Evolutionary conservation across 257 asterid species (phyloP), one percentile per base, ranked within the genome.

Genomic region (Solanum ossicruentum): DNA sequence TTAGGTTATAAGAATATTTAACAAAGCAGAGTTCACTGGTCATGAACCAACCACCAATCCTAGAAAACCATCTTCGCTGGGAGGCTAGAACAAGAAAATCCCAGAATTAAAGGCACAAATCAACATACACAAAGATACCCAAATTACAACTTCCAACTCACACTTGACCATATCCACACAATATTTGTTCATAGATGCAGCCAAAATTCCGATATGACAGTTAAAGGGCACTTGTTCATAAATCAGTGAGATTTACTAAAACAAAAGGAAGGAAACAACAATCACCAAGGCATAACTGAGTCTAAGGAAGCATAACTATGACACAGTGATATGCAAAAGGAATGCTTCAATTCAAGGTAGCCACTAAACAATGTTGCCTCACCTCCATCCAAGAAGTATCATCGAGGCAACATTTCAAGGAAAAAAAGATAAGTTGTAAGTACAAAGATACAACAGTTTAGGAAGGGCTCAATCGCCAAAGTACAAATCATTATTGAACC

Each of bases 331-430:
- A 51, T n/a, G 8, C 26, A 77, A 51, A 47, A 77, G 10, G 23
- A 77, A 77, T 51, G 82, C 21, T 77, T 77, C 80, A 52, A 77
- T 51, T 51, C 65, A 77, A 52, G 82, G 65, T 77, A 52, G 45
- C 26, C 61, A 49, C 9, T 23, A 10, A 10, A 17, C 23, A 77
- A 52, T 56, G 58, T 26, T 77, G 63, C 9, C 93, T 89, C 89
- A 95, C 98, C 98, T 93, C 98, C 98, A 90, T 93, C 98, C 98
- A 93, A 39, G 97, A 95, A 65, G 97, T 95, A 51, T 95, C 98
- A 82, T 95, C 96, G 5, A 97, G 98, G 41, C 97, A 93, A 93
- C 92, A 93, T 86, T 70, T 21, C 5, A 77, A 66, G 72, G 36
- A 49, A 56, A 2, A 72, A 82, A 51, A 45, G 17, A 52, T 10